Conservation (phyloP, 176 grass and related monocot species). For the Bolboschoenus planiculmis region DNA sequence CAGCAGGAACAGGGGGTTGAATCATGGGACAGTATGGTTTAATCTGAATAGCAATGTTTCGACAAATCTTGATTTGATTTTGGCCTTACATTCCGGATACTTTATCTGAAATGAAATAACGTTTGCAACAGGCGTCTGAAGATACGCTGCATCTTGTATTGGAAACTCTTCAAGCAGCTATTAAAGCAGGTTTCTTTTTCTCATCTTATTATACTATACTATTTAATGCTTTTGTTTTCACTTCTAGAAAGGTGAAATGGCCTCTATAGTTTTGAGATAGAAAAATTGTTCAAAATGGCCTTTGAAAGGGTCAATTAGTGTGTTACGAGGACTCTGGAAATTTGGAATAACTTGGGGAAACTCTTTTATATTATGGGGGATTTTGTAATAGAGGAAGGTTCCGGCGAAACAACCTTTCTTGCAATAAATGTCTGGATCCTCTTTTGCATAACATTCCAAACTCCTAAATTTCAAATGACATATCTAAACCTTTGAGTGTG, state of each 20-base stretch:
- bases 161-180: constrained; percentile 75
- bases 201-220: background rate
- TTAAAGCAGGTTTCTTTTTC: constrained; percentile 79
- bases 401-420: background rate
- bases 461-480: background rate
- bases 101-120: constrained; percentile 31
- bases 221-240: background rate
- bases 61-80: constrained; percentile 10
- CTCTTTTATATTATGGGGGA: background rate
- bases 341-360: background rate
- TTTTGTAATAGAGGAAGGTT: background rate
- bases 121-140: constrained; percentile 68
- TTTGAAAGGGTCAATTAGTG: background rate
- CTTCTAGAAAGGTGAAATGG: background rate
- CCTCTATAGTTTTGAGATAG: background rate
- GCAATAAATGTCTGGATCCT: background rate
- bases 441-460: no score
- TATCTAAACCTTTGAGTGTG: background rate
- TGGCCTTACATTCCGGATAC: constrained; percentile 50
- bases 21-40: background rate
- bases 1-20: background rate
- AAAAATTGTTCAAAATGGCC: background rate
- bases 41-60: background rate
- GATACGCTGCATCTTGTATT: constrained; percentile 94
- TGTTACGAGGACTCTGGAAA: background rate